Evolutionary conservation across 208 protist genomes (phyloP).

Genomic region (Crithidia bombi): DNA sequence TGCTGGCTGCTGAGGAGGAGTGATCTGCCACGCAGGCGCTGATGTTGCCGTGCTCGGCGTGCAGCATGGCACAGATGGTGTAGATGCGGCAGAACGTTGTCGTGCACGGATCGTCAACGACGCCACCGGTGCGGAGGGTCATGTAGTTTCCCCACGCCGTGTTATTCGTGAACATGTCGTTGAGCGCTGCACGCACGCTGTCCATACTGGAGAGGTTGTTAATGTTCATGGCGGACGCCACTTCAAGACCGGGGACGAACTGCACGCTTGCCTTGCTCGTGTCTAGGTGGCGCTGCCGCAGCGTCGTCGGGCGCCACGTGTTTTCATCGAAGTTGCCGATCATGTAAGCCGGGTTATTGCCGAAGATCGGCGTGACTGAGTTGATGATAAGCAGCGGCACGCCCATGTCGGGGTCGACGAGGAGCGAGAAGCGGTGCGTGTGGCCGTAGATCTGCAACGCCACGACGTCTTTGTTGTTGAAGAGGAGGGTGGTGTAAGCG

Average conservation of each 20-base stretch:
- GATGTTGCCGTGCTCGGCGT: constrained; percentile 43
- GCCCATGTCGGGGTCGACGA: constrained; percentile 29
- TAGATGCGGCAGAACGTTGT: constrained; percentile 57
- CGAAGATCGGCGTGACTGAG: constrained; percentile 59
- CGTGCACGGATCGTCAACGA: constrained; percentile 39
- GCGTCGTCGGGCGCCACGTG: constrained; percentile 32
- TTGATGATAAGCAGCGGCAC: constrained; percentile 57
- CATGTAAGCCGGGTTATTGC: constrained; percentile 72
- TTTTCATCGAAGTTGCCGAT: constrained; percentile 45
- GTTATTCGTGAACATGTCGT: constrained; percentile 43
- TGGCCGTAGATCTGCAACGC: constrained; percentile 77
- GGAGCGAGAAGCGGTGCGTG: constrained; percentile 67
- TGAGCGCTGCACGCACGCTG: constrained; percentile 26
- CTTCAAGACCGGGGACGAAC: constrained; percentile 44
- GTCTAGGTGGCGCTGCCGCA: constrained; percentile 59
- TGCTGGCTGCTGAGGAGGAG: not conserved
- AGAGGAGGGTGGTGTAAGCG: constrained; percentile 54
- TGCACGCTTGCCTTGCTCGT: constrained; percentile 6
- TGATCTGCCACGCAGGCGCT: constrained; percentile 35
- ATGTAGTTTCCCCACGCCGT: constrained; percentile 56
- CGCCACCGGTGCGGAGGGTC: constrained; percentile 51
- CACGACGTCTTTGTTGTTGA: constrained; percentile 48
- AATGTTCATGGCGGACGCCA: constrained; percentile 49
- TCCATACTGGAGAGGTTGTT: constrained; percentile 39
- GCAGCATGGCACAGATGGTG: constrained; percentile 56